Evolutionary conservation across 176 grass and related monocot genomes (phyloP).

Genomic region (Typha latifolia): DNA sequence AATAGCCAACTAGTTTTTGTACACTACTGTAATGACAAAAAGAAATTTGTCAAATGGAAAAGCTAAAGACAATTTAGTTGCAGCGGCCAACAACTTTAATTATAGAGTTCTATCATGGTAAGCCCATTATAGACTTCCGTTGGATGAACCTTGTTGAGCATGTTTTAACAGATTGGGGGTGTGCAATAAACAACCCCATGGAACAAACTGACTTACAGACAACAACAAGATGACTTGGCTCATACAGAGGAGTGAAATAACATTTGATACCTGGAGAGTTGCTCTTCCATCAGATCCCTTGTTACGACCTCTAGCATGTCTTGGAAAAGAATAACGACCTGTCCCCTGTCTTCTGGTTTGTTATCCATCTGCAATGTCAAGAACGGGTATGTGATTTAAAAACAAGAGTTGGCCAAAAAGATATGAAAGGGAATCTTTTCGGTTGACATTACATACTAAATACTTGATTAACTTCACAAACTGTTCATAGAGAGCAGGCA

Average conservation of each 20-base stretch:
- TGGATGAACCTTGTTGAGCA: too few relatives aligned
- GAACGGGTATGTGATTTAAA: background rate
- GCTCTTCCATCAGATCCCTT: conserved; percentile 92
- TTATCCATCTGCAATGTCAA: conserved; percentile 46
- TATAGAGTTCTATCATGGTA: too few relatives aligned
- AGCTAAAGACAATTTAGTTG: too few relatives aligned
- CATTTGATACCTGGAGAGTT: conserved; percentile 47
- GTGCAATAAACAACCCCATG: too few relatives aligned
- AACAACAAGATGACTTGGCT: too few relatives aligned
- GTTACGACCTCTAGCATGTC: conserved; percentile 91
- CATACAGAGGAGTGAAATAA: background rate
- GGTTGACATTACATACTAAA: conserved; percentile 45
- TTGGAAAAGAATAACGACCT: conserved; percentile 84
- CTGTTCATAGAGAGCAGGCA: conserved; percentile 65
- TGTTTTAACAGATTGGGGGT: too few relatives aligned
- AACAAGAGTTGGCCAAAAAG: background rate
- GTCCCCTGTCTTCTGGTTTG: conserved; percentile 39
- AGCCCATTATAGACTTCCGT: too few relatives aligned
- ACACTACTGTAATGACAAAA: too few relatives aligned
- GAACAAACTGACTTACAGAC: too few relatives aligned
- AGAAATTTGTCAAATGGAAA: too few relatives aligned
- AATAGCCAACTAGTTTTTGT: too few relatives aligned
- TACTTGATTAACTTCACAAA: conserved; percentile 56
- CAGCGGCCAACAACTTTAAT: too few relatives aligned
- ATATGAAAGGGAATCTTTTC: background rate